A percentile compares a stretch with the other conserved stretches of the same genome.
Evolutionary conservation across 78 protist genomes (phyloP).

Genomic region (slime mould (Dictyostelium discoideum)): dicty_2.7 NC_007089.4:5053501-5054000

Average conservation of each 20-base stretch:
- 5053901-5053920: constrained; percentile 13
- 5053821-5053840: constrained; percentile 9
- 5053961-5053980: constrained; percentile 51
- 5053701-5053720: neutral
- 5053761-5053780: neutral
- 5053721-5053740: neutral
- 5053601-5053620: constrained; percentile 58
- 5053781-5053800: constrained; percentile 16
- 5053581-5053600: constrained; percentile 22
- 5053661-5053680: neutral
- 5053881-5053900: constrained; percentile 67
- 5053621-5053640: constrained; percentile 16
- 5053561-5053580: constrained; percentile 39
- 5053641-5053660: neutral
- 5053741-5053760: neutral
- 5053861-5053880: constrained; percentile 50
- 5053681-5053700: constrained; percentile 2
- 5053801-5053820: constrained; percentile 35
- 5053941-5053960: constrained; percentile 37
- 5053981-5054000: constrained; percentile 46
- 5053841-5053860: constrained; percentile 58
- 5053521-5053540: constrained; percentile 65
- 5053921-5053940: constrained; percentile 21
- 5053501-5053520: constrained; percentile 55
- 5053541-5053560: constrained; percentile 29